Base-by-base conservation (phyloP, 495 filamentous ascomycete genomes). In the Neurospora sp. region DNA sequence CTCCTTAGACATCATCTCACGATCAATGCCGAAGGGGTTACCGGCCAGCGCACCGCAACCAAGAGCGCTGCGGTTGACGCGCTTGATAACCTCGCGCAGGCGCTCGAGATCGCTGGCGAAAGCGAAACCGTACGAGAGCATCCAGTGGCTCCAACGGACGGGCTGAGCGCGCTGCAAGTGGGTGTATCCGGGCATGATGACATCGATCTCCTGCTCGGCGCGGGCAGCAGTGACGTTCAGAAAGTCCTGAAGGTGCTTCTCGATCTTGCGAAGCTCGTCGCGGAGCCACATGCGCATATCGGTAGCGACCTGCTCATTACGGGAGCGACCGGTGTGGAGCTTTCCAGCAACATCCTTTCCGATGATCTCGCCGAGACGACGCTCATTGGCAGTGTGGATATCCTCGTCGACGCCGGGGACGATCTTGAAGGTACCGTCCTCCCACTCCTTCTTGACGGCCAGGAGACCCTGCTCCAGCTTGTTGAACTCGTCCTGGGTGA, bases 341-440 rank as follows among this genome's bases (percentile, higher is more conserved):
- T 97, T 98, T 6, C 95, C 94, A 3, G 90, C 94, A 39, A 94
- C 90, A 3, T 92, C 87, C 79, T 90, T 94, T 76, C 94, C 94
- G 59, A 98, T 93, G 74, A 97, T 86, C 85, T 98, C 96, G 45
- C 92, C 92, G 28, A 98, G 85, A 48, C 94, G 88, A 71, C 94
- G 90, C 86, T 97, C 95, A 78, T 97, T 97, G 72, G 94, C 94
- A 0, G 95, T 97, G 83, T 97, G 94, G 75, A 97, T 97, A 71
- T 86, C 85, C 76, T 92, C 92, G 74, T 94, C 92, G 73, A 89
- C 86, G 71, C 86, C 88, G 6, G 86, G 82, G 15, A 88, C 83
- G 74, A 91, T 88, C 69, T 82, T 78, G 83, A 94, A 94, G 4
- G 72, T 86, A 69, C 82, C 84, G 17, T 76, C 74, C 38, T 85